These are phyloP conservation scores for Penicillium turbatum DNA, from an alignment of 495 filamentous ascomycete species.

Conservation along the genomic window DNA sequence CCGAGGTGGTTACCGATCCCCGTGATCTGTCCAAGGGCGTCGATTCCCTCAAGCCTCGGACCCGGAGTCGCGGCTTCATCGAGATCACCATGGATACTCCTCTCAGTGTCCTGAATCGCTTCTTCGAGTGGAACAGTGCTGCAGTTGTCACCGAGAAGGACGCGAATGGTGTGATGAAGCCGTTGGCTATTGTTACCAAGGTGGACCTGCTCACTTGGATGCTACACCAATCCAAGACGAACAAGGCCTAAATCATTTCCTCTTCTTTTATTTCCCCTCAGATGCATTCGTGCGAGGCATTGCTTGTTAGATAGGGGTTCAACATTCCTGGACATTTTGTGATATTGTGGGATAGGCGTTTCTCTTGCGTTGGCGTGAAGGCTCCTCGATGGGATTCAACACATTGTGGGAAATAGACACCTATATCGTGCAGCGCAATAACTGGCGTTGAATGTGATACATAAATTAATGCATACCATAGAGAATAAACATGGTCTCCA, in stretches of 20 bases:
- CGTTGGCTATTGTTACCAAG: constrained; percentile 90
- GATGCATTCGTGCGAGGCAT: constrained; percentile 9
- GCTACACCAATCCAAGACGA: constrained; percentile 60
- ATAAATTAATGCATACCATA: constrained; percentile 9
- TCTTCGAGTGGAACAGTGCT: constrained; percentile 97
- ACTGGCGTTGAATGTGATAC: constrained; percentile 4
- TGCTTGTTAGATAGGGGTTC: constrained; percentile 19
- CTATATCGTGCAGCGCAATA: constrained; percentile 16
- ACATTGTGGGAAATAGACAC: constrained; percentile 8
- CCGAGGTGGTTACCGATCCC: constrained; percentile 84
- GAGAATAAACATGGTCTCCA: not conserved
- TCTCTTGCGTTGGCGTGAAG: constrained; percentile 5
- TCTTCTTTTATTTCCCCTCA: constrained; percentile 4
- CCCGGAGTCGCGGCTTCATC: constrained; percentile 67
- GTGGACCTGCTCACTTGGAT: constrained; percentile 93
- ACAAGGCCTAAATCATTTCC: constrained; percentile 13
- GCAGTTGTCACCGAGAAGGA: constrained; percentile 81
- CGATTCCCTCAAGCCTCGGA: constrained; percentile 12
- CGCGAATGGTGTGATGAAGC: constrained; percentile 59
- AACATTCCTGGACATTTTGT: constrained; percentile 19
- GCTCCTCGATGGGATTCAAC: constrained; percentile 18
- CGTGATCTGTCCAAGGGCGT: constrained; percentile 47
- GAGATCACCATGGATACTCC: constrained; percentile 92
- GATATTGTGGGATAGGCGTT: constrained; percentile 18
- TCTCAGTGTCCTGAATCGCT: constrained; percentile 74